A percentile compares a stretch with the other conserved stretches of the same genome.
phyloP scores from a whole-genome alignment of 805 yeast genomes.

The Spathaspora arborariae region DNA sequence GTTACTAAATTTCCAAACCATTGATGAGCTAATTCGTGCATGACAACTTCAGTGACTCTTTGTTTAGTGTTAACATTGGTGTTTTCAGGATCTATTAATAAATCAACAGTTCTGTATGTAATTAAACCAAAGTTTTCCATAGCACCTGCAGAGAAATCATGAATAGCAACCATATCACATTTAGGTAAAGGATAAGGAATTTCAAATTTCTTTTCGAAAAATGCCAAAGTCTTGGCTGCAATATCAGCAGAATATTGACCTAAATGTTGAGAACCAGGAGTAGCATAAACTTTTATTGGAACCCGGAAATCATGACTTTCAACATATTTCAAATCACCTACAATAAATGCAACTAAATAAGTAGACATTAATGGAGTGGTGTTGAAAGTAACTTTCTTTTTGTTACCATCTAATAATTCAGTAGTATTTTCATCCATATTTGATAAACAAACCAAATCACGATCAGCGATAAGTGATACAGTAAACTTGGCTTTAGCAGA shows the following conservation, averaged over 20 bases:
- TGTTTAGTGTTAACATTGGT: slow-evolving; percentile 62
- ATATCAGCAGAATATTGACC: slow-evolving; percentile 72
- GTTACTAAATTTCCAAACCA: slow-evolving; percentile 91
- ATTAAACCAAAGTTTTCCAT: slow-evolving; percentile 86
- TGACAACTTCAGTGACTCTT: slow-evolving; percentile 81
- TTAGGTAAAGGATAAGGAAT: slow-evolving; percentile 78
- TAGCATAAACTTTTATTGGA: slow-evolving; percentile 78
- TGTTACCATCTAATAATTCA: slow-evolving; percentile 35
- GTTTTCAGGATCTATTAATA: slow-evolving; percentile 66
- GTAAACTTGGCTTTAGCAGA: slow-evolving; percentile 72
- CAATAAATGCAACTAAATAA: slow-evolving; percentile 79
- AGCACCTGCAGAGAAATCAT: slow-evolving; percentile 83
- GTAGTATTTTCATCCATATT: slow-evolving; percentile 64
- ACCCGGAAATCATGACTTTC: slow-evolving; percentile 63
- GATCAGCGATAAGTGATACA: slow-evolving; percentile 55
- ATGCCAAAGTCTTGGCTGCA: slow-evolving; percentile 70
- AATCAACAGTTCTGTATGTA: slow-evolving; percentile 74
- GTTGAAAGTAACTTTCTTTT: slow-evolving; percentile 59
- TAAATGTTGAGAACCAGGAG: slow-evolving; percentile 70
- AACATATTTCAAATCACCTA: slow-evolving; percentile 73
- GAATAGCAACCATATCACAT: slow-evolving; percentile 78
- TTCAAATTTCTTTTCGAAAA: slow-evolving; percentile 69
- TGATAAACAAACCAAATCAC: slow-evolving; percentile 56
- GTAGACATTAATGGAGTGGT: slow-evolving; percentile 83
- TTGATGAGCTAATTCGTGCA: slow-evolving; percentile 88